phyloP scores from a whole-genome alignment of 305 asterid species.

The Rubia balearica region DNA sequence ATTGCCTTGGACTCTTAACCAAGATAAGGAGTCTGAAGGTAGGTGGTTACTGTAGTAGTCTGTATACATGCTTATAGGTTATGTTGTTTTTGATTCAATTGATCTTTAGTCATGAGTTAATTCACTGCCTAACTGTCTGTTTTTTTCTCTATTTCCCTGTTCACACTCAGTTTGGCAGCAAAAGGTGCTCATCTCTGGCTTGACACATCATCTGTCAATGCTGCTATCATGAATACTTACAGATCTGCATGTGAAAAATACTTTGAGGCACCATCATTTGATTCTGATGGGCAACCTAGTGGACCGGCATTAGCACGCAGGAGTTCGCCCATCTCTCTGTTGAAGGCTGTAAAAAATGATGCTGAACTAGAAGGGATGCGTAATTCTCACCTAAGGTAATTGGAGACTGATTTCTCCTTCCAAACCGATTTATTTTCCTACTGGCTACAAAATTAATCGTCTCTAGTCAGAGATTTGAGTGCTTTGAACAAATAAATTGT shows the following conservation, averaged over 20 bases:
- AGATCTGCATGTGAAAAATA: conserved; percentile 57
- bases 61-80: neutral
- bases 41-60: neutral
- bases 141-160: conserved; percentile 14
- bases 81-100: conserved; percentile 11
- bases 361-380: conserved; percentile 94
- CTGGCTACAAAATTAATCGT: neutral
- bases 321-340: conserved; percentile 78
- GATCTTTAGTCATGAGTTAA: conserved; percentile 10
- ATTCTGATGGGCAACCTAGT: conserved; percentile 25
- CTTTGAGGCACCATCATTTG: conserved; percentile 26
- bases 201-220: conserved; percentile 79
- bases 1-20: conserved; percentile 5
- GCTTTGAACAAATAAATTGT: neutral
- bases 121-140: conserved; percentile 11
- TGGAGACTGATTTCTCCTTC: neutral
- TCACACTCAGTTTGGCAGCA: conserved; percentile 62
- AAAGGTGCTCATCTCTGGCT: conserved; percentile 74
- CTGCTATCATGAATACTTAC: conserved; percentile 70
- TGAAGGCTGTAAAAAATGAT: conserved; percentile 90
- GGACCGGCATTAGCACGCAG: conserved; percentile 45
- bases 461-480: neutral
- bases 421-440: neutral
- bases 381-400: conserved; percentile 78
- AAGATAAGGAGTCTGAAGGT: conserved; percentile 2